Base-by-base conservation (phyloP, 1,284 basidiomycete species). In the Fomitopsis betulina region DNA sequence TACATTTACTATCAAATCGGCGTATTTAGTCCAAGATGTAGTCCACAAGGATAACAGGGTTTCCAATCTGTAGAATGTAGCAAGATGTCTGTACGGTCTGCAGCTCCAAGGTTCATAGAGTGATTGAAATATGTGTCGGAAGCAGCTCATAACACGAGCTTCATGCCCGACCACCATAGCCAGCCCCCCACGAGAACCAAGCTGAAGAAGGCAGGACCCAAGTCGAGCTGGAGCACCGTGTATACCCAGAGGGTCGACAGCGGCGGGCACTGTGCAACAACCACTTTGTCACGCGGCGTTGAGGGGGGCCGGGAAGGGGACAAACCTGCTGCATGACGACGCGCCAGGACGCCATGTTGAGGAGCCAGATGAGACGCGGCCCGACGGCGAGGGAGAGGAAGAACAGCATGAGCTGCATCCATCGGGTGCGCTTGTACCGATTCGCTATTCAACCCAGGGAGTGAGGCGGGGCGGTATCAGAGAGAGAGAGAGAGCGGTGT, bases 191-290 rank as follows among this genome's bases (percentile, higher is more conserved):
- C 79, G 8, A 78, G 57, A 2, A 70, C 57, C n/a, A 92, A 73
- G 62, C 80, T 84, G 25, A 82, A 59, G 1, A 84, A 73, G 5
- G 89, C 85, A n/a, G 81, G 80, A 3, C 76, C 76, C 25, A 92
- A 70, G 55, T 86, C 80, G 21, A 91, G 75, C 60, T 89, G 86
- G 9, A 89, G 75, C 49, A 91, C 75, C 1, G 81, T 77, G 64
- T 88, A 92, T 12, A 91, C 75, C 89, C 90, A 92, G 6, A 87
- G 66, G 0, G 89, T 91, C 5, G 85, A 85, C 45, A 91, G 72
- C 21, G 91, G 86, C 21, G 89, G 89, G 61, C 81, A 81, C 89
- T 92, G 63, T 8, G 15, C 3, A 30, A 8, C 10, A 33, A 55
- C n/a, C 3, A 5, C 39, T 15, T 15, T 32, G 21, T 13, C 10